Base-by-base conservation (phyloP, 305 asterid genomes). In the Solanum hybrid region DNA sequence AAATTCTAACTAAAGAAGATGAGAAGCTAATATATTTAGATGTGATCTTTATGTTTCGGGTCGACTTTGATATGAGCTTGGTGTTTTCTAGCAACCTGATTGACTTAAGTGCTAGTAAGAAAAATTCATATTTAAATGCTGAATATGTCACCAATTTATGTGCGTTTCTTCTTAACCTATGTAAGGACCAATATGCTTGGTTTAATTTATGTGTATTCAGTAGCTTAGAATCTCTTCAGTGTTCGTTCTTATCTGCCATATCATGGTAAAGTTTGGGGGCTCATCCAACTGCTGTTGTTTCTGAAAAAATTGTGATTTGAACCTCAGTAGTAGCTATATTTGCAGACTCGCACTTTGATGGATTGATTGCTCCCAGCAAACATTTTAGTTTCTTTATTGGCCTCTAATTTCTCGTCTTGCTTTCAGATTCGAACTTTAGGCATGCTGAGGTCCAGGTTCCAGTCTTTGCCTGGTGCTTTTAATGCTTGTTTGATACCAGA, bases 351-450 rank as follows among this genome's bases (percentile, higher is more conserved):
- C 12, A 35, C 3, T 11, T 79, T 79, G 80, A 67, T 87, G 82
- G 31, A n/a, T 11, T 73, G 1, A 71, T 34, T 87, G 61, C 35
- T 81, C 40, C 82, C 28, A 61, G 51, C 71, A 42, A 86, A 57
- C 78, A 64, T 26, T 31, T 29, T 74, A 71, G 37, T 89, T 76
- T 87, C 78, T 92, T 88, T 37, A 69, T 88, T 88, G 88, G 83
- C 89, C 88, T 88, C 88, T 89, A 89, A 83, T 69, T 61, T 75
- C 57, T 75, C 31, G 36, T 89, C 34, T 90, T 35, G 75, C 89
- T 89, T 94, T 87, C 96, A 98, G 99, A 98, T 98, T 91, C 96
- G 99, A 90, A 98, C 99, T n/a, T 88, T 98, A 35, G 99, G 98
- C 91, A 98, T 98, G 99, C 96, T 98, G 93, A 92, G 99, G 91